phyloP scores from a whole-genome alignment of 352 stramenopile genomes.

The Globisporangium echinulatum region DNA sequence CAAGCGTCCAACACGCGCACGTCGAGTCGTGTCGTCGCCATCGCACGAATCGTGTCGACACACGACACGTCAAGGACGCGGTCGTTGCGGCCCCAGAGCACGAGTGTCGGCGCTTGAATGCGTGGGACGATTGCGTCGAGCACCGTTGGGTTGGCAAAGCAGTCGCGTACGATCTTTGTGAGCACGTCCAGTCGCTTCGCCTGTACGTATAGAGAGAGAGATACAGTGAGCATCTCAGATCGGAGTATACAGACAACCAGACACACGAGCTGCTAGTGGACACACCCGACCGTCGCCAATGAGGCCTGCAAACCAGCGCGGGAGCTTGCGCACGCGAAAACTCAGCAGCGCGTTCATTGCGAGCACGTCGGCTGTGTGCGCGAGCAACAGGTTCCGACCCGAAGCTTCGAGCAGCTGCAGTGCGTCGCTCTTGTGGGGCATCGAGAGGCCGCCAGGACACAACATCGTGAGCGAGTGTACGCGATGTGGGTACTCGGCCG shows the following conservation, averaged over 20 bases:
- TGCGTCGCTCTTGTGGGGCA: slow-evolving; percentile 53
- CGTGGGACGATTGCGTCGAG: slow-evolving; percentile 47
- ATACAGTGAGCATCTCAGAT: neutral
- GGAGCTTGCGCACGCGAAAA: slow-evolving; percentile 22
- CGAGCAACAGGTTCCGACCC: slow-evolving; percentile 57
- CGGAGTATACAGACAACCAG: neutral
- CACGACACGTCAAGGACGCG: slow-evolving; percentile 62
- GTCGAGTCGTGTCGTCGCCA: slow-evolving; percentile 19
- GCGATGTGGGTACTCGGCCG: slow-evolving; percentile 43
- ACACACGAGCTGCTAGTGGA: neutral
- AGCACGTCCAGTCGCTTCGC: slow-evolving; percentile 39
- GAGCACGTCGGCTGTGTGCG: slow-evolving; percentile 41
- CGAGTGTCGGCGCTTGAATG: slow-evolving; percentile 45
- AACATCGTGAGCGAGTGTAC: slow-evolving; percentile 65
- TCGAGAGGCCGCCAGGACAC: slow-evolving; percentile 61
- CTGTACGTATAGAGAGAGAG: slow-evolving; percentile 8
- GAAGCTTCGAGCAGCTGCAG: slow-evolving; percentile 50
- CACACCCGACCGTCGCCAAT: slow-evolving; percentile 34
- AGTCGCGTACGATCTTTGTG: slow-evolving; percentile 53
- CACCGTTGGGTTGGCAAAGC: slow-evolving; percentile 38
- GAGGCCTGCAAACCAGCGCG: slow-evolving; percentile 23
- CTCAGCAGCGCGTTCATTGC: slow-evolving; percentile 47
- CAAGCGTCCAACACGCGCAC: slow-evolving; percentile 53
- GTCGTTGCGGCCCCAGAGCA: slow-evolving; percentile 71
- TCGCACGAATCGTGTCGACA: slow-evolving; percentile 46